Evolutionary conservation across 495 filamentous ascomycete genomes (phyloP), one percentile per base, ranked within the genome.

Genomic region (Trichoderma reesei): DNA sequence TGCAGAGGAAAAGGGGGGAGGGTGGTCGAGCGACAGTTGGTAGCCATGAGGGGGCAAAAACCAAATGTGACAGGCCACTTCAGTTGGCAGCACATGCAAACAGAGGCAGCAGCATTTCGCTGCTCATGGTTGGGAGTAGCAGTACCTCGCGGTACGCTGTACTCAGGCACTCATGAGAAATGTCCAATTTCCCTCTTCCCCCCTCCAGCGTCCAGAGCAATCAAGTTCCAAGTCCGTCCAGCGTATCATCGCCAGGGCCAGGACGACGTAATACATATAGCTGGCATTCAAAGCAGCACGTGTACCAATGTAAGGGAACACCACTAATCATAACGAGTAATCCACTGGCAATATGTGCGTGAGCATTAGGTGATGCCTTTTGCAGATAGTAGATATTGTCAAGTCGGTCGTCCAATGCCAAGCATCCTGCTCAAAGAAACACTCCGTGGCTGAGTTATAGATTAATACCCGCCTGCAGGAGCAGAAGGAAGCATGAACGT

Each of bases 201-300:
- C 34, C 51, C 34, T 26, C 51, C 51, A 56, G 34, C 51, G 20
- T 33, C 6, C 20, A 56, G 42, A 46, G 42, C 13, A 14, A 16
- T 46, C 42, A 18, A 16, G n/a, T 46, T 14, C n/a, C 42, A 18
- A 16, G n/a, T 46, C 42, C n/a, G 13, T 18, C 42, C 42, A 18
- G 42, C 42, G 11, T 46, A 14, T 16, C 42, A 14, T 14, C 62
- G 65, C 68, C 64, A 71, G 60, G 64, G 39, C 65, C 42, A 16
- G 42, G 26, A 26, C 26, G 26, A 26, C 26, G 26, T 26, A 26
- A 26, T 26, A 26, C 26, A 26, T 5, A 46, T 2, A 14, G 5
- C 11, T 46, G 42, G 42, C n/a, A 46, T 46, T 1, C 26, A 26
- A 46, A 46, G 5, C 8, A 46, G 42, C 38, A 39, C 38, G 38